Conservation (phyloP, 306 rosid species). For the Cicer cuneatum region DNA sequence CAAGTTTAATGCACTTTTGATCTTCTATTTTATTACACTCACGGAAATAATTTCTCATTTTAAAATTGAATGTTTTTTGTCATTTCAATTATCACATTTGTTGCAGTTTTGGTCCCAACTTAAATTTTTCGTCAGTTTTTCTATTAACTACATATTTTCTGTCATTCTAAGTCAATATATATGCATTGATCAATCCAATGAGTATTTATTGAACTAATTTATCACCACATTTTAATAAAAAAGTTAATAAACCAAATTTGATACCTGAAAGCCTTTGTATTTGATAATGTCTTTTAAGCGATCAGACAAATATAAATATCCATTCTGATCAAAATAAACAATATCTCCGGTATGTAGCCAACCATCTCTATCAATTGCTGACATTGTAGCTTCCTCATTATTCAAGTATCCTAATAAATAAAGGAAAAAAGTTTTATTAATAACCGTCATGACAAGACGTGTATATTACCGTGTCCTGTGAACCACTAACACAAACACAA, state of each 20-base stretch:
- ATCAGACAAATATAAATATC: constrained; percentile 66
- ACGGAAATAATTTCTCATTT: no score
- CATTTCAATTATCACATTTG: no score
- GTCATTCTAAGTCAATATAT: no score
- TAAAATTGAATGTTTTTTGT: no score
- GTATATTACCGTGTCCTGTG: no score
- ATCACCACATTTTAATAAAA: neutral
- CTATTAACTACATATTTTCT: no score
- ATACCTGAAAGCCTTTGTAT: constrained; percentile 91
- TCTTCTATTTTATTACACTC: no score
- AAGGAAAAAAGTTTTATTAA: neutral
- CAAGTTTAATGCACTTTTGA: no score
- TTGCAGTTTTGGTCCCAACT: constrained; percentile 29
- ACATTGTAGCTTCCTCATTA: constrained; percentile 66
- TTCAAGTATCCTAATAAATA: constrained; percentile 72
- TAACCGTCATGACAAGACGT: no score
- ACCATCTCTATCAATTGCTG: constrained; percentile 64
- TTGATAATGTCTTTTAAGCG: constrained; percentile 89
- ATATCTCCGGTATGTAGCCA: constrained; percentile 86
- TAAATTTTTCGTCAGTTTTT: constrained; percentile 39
- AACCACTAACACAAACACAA: no score
- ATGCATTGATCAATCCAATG: no score
- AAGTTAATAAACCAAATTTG: constrained; percentile 1
- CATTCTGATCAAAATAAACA: constrained; percentile 72
- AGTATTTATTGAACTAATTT: neutral